Base-by-base conservation (phyloP, 2,329 filamentous ascomycete genomes). In the Alternaria sp. region DNA sequence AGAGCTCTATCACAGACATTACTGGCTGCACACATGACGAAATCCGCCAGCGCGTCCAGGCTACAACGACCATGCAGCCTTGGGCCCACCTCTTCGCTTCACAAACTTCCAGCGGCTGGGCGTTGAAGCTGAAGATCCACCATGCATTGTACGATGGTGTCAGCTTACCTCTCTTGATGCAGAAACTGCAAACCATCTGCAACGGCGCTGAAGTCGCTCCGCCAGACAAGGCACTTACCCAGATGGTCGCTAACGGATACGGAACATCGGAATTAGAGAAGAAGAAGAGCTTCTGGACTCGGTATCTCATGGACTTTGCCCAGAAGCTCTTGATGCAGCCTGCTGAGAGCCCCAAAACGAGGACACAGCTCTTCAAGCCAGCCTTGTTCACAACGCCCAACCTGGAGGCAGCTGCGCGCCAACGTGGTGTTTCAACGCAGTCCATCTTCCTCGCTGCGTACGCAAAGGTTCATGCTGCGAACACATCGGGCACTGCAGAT, bases 121-220 rank as follows among this genome's bases (percentile, higher is more conserved):
- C 69, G 8, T 59, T 84, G 47, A 68, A 80, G 49, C 80, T 85
- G 3, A 82, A 83, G 25, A 90, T 97, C 5, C 93, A 97, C 66
- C 94, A 98, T 76, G 91, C 92, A 0, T 83, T 97, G 0, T 98
- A 97, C 74, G 95, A 97, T 76, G 93, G 90, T 6, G 85, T 96
- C 63, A 96, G 92, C 70, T 82, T 97, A 5, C 87, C 89, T 1
- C 75, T 85, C 0, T 80, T 97, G 6, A 81, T 93, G 21, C 74
- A 84, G 13, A 79, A 85, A 44, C 79, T 90, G 12, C 78, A 84
- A 64, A 65, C 71, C 5, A 67, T 82, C 36, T 89, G 77, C 80
- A 80, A 70, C 43, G 73, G 69, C 45, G 21, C 36, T 8, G 51
- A 65, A 15, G 21, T 60, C 21, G 50, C 65, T 25, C 7, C 59